Evolutionary conservation across 1,284 basidiomycete genomes (phyloP).

Genomic region (Pseudozyma pruni): DNA sequence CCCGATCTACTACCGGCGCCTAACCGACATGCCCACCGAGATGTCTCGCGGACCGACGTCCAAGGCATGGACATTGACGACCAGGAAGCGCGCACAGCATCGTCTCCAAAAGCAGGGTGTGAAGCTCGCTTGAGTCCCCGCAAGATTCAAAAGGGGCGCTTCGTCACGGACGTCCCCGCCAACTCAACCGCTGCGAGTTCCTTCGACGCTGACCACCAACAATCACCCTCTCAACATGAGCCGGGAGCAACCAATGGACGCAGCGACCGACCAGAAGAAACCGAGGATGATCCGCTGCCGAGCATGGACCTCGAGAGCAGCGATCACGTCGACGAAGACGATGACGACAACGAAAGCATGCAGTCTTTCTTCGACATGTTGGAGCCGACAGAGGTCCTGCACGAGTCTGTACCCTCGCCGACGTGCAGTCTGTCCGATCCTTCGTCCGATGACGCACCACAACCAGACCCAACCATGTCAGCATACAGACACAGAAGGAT

Average conservation of each 20-base stretch:
- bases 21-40: not conserved
- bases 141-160: slow-evolving; percentile 22
- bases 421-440: slow-evolving; percentile 6
- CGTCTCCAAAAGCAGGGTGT: not conserved
- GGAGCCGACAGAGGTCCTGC: slow-evolving; percentile 10
- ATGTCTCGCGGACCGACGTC: not conserved
- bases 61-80: slow-evolving; percentile 25
- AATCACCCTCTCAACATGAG: not conserved
- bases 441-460: slow-evolving; percentile 10
- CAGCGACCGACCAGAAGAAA: not conserved
- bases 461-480: not conserved
- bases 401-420: not conserved
- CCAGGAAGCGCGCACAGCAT: not conserved
- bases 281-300: not conserved
- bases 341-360: slow-evolving; percentile 27
- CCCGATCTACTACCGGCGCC: too few relatives aligned
- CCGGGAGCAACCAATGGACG: not conserved
- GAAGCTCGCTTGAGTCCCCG: not conserved
- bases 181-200: not conserved
- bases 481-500: slow-evolving; percentile 7
- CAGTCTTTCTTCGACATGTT: slow-evolving; percentile 31
- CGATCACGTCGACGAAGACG: not conserved
- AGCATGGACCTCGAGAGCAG: slow-evolving; percentile 9
- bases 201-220: not conserved
- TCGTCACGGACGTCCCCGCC: not conserved